Conservation (phyloP, 2,329 filamentous ascomycete genomes). For the Botrytis hyacinthi region DNA sequence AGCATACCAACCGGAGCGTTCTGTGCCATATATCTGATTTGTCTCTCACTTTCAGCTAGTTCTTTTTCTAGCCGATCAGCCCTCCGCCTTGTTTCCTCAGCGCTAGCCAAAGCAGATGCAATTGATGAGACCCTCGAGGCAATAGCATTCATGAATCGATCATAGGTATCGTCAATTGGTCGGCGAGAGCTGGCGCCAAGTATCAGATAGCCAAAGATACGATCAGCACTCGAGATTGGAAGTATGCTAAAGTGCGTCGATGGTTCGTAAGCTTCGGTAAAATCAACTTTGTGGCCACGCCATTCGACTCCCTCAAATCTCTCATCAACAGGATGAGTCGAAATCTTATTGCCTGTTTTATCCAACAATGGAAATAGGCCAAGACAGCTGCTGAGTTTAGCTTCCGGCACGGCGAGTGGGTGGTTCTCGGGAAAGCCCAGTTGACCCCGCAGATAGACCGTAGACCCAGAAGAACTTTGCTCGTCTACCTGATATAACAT, state of each 20-base stretch:
- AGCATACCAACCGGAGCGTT: slow-evolving; percentile 36
- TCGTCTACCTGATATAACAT: slow-evolving; percentile 34
- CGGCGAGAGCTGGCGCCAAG: slow-evolving; percentile 34
- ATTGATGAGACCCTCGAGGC: slow-evolving; percentile 31
- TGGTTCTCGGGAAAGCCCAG: slow-evolving; percentile 33
- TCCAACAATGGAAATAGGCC: slow-evolving; percentile 31
- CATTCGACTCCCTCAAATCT: slow-evolving; percentile 28
- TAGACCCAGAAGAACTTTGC: slow-evolving; percentile 22
- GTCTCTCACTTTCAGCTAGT: slow-evolving; percentile 23
- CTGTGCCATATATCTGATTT: slow-evolving; percentile 36
- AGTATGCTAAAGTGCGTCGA: slow-evolving; percentile 31
- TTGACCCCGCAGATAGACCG: slow-evolving; percentile 21
- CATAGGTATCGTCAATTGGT: slow-evolving; percentile 31
- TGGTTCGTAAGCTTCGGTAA: slow-evolving; percentile 27
- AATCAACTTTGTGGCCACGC: slow-evolving; percentile 21
- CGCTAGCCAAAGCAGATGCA: slow-evolving; percentile 28
- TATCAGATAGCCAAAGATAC: slow-evolving; percentile 32
- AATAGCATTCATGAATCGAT: slow-evolving; percentile 33
- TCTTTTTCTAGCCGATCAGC: slow-evolving; percentile 21
- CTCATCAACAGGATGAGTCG: slow-evolving; percentile 29
- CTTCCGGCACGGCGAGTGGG: slow-evolving; percentile 24
- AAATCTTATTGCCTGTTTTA: slow-evolving; percentile 26
- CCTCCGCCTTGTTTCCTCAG: slow-evolving; percentile 25
- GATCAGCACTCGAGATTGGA: slow-evolving; percentile 26
- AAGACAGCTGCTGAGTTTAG: slow-evolving; percentile 27